These are phyloP conservation scores for Komagataea norvegica DNA, from an alignment of 1,139 yeast species.

Conservation along the genomic window DNA sequence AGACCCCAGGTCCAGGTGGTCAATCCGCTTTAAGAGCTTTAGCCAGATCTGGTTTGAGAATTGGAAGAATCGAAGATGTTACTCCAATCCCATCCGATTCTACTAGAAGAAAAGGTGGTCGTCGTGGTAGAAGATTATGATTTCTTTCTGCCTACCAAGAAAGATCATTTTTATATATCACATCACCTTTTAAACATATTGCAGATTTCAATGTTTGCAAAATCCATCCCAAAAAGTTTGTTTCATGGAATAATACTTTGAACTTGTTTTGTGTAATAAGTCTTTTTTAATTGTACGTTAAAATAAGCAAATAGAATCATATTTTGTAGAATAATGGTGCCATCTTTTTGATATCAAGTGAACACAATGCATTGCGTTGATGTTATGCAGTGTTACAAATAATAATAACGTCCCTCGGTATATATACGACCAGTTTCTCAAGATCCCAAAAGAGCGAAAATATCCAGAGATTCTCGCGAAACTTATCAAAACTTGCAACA, in stretches of 20 bases:
- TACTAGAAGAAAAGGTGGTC: conserved; percentile 99
- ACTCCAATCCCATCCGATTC: conserved; percentile 99
- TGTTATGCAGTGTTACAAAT: no score
- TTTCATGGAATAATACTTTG: conserved; percentile 16
- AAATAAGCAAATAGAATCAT: conserved; percentile 12
- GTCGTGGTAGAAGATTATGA: conserved; percentile 99
- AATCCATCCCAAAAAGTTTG: conserved; percentile 12
- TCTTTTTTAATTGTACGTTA: conserved; percentile 27
- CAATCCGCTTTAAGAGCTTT: conserved; percentile 99
- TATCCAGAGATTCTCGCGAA: no score
- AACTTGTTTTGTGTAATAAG: conserved; percentile 24
- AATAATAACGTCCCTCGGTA: no score
- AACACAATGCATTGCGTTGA: background rate
- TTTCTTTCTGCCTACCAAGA: conserved; percentile 20
- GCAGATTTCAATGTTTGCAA: conserved; percentile 8
- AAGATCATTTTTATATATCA: conserved; percentile 6
- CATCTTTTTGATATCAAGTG: no score
- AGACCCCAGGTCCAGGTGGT: conserved; percentile 99
- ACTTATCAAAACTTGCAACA: no score
- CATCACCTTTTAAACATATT: conserved; percentile 6
- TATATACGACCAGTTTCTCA: no score
- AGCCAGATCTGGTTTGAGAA: conserved; percentile 99
- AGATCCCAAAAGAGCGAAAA: no score
- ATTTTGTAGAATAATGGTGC: background rate
- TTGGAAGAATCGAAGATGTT: conserved; percentile 99